Conservation (phyloP, 352 stramenopile genomes). For the Thraustochytrium sp. region DNA sequence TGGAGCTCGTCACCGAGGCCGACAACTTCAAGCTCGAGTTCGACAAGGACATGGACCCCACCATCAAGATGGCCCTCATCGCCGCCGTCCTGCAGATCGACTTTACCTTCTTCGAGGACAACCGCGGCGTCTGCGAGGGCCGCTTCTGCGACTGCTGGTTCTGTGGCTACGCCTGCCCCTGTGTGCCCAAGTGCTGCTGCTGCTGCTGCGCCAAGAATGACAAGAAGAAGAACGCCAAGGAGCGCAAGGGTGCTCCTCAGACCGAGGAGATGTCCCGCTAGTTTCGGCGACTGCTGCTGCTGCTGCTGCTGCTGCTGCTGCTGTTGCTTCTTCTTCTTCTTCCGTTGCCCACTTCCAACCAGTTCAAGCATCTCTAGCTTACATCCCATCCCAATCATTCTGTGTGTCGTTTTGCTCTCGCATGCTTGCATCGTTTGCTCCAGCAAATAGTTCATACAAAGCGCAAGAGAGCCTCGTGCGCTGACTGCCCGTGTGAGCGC, state of each 20-base stretch:
- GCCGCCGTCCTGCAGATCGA: slow-evolving; percentile 33
- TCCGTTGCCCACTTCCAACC: no score
- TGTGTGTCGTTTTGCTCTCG: no score
- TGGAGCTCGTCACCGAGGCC: slow-evolving; percentile 33
- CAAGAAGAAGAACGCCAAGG: slow-evolving; percentile 34
- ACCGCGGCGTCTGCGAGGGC: slow-evolving; percentile 17
- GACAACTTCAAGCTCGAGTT: slow-evolving; percentile 45
- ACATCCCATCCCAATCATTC: no score
- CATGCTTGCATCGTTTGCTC: no score
- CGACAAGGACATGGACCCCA: slow-evolving; percentile 21
- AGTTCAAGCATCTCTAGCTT: no score
- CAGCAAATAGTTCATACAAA: no score
- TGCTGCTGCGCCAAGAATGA: not conserved
- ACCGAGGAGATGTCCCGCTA: slow-evolving; percentile 43
- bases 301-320: no score
- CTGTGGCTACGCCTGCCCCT: slow-evolving; percentile 35
- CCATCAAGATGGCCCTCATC: slow-evolving; percentile 43
- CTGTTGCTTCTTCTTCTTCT: no score
- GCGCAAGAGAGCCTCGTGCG: no score
- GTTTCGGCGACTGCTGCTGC: no score
- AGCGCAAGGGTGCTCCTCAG: slow-evolving; percentile 1
- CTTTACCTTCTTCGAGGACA: slow-evolving; percentile 46
- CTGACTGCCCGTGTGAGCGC: no score
- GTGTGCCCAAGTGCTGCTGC: slow-evolving; percentile 40
- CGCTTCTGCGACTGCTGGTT: slow-evolving; percentile 37